Base-by-base conservation (phyloP, 106 monocot species). In the Alisma plantagoaquatica region DNA sequence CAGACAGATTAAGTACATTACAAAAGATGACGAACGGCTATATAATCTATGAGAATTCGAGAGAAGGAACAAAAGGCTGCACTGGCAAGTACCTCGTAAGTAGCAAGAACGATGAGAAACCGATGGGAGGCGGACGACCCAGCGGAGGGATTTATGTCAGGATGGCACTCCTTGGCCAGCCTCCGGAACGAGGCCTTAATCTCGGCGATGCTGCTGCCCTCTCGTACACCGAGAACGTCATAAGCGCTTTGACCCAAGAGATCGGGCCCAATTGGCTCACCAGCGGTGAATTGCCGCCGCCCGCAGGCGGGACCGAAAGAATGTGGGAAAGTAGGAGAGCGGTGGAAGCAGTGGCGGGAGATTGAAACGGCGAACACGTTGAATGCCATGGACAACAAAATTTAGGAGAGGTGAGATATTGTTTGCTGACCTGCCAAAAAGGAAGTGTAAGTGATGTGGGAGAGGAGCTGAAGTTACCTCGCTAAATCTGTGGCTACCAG, bases 81-180 rank as follows among this genome's bases (percentile, higher is more conserved):
- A 7, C 31, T n/a, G n/a, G n/a, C n/a, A n/a, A n/a, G n/a, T n/a
- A 86, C 81, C 74, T 86, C 86, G 21, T 86, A 86, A 26, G 86
- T 77, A 7, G 86, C 86, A 22, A 86, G 77, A 33, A 86, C 74
- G 27, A 68, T 75, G 31, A 86, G 66, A 55, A 86, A 86, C 14
- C 61, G 66, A 2, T 49, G 69, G 33, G 75, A 64, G 6, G 63
- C 51, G 42, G 45, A 20, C 22, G 44, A 43, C 23, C 28, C 47
- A 10, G 55, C 2, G 19, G 65, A 56, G 29, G 27, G 29, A 7
- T 54, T 41, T 43, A 81, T 33, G 56, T 86, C 86, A 28, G 86
- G 86, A 44, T 86, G 85, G 11, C 74, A 81, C 61, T 71, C 81
- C 51, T 86, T 86, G 21, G 86, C 86, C 19, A 86, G 81, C 33